Percentiles rank a stretch among this genome's conserved stretches.
phyloP scores from a whole-genome alignment of 257 asterid genomes.

The Ocimum tenuiflorum region DNA sequence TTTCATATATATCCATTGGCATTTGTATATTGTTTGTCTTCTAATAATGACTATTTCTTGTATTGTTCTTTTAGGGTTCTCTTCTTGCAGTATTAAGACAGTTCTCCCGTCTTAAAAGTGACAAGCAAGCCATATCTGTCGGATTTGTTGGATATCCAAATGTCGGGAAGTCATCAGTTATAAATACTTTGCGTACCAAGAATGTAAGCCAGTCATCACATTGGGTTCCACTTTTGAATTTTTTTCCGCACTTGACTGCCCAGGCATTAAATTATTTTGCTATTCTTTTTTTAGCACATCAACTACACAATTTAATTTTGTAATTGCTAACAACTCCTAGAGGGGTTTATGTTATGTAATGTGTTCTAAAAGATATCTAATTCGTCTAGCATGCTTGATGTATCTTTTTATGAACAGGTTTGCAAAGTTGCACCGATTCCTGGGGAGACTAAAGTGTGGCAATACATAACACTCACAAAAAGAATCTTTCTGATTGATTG shows the following conservation, averaged over 20 bases:
- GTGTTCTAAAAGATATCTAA: background rate
- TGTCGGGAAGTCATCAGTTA: constrained; percentile 96
- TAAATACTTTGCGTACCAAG: constrained; percentile 88
- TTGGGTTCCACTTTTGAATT: constrained; percentile 1
- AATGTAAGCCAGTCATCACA: constrained; percentile 41
- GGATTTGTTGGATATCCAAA: constrained; percentile 97
- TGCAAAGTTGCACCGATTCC: constrained; percentile 99
- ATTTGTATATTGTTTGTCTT: background rate
- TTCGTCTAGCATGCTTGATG: background rate
- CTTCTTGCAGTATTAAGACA: constrained; percentile 86
- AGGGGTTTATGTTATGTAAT: background rate
- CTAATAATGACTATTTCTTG: background rate
- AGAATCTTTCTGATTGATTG: constrained; percentile 88
- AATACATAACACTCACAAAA: constrained; percentile 86
- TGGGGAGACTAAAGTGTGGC: constrained; percentile 99
- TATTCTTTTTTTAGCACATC: no score
- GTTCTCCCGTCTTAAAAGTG: constrained; percentile 79
- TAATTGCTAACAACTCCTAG: background rate
- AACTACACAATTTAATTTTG: background rate
- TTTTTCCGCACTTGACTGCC: no score
- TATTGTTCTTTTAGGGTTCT: constrained; percentile 50
- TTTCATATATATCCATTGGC: background rate
- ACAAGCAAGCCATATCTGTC: constrained; percentile 95
- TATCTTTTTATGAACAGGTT: constrained; percentile 37
- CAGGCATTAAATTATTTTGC: no score